Base-by-base conservation (phyloP, 2,329 filamentous ascomycete genomes). In the Cryphonectria japonica region DNA sequence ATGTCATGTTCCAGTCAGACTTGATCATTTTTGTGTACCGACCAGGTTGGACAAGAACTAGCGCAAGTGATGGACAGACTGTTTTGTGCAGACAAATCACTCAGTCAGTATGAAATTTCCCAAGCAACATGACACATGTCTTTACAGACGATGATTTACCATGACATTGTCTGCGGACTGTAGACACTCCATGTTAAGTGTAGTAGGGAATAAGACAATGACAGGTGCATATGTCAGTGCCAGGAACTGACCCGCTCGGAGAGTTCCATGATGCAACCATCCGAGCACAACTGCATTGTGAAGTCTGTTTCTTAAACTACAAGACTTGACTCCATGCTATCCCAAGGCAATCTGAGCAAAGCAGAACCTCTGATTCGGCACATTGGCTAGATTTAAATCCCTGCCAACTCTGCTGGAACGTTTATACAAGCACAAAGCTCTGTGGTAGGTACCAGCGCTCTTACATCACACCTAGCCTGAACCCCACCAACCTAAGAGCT, bases 391-490 rank as follows among this genome's bases (percentile, higher is more conserved):
- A 32, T 7, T 2, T 19, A 16, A 3, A 19, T 19, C 14, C 5
- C 13, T 59, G 29, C 29, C 14, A 32, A 4, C 2, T 59, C 14
- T 9, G 14, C 26, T 59, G 54, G 5, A 32, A 32, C 13, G 8
- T 32, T 34, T 19, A 6, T 19, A 59, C 54, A 57, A 32, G 52
- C 52, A 16, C 11, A 57, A 4, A 57, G 26, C 26, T 57, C 4
- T 16, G 26, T 57, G n/a, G 11, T 11, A 29, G 52, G 29, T 32
- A 32, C 19, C 16, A 8, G 16, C 26, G 3, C 13, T 59, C 54
- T 72, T 67, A 72, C 72, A 73, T 73, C 72, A 73, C 67, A 37
- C 34, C 66, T 34, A 19, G 4, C 32, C 67, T 37, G 46, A 11
- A 62, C 69, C 72, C 69, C 65, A 69, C 69, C 59, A 67, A 41